phyloP scores from a whole-genome alignment of 345 rosid genomes.

The Arabidopsis suecica region DNA sequence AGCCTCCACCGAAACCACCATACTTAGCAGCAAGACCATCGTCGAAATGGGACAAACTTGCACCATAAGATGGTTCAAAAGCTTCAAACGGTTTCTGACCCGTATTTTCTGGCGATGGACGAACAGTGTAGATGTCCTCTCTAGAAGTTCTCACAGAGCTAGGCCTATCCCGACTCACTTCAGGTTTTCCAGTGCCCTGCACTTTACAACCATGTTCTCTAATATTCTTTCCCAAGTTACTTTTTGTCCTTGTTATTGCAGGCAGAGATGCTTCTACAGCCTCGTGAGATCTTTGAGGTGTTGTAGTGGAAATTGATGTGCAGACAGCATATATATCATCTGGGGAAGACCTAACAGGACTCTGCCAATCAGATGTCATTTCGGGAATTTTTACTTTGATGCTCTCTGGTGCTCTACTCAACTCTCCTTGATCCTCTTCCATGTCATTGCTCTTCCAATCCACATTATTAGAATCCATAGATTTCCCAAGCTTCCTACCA shows the following conservation, averaged over 20 bases:
- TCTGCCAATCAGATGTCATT: constrained; percentile 44
- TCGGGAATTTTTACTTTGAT: constrained; percentile 40
- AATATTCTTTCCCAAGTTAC: constrained; percentile 25
- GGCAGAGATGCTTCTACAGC: constrained; percentile 37
- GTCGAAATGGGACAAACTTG: constrained; percentile 32
- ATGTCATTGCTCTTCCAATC: constrained; percentile 25
- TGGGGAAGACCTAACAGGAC: constrained; percentile 42
- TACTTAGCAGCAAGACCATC: constrained; percentile 50
- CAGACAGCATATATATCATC: constrained; percentile 46
- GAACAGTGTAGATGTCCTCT: constrained; percentile 33
- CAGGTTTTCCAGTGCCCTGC: constrained; percentile 30
- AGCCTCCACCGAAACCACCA: constrained; percentile 40
- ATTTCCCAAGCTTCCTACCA: constrained; percentile 43
- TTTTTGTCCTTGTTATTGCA: constrained; percentile 30
- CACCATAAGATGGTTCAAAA: constrained; percentile 47
- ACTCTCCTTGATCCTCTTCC: constrained; percentile 47
- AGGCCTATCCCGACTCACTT: constrained; percentile 29
- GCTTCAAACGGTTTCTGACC: constrained; percentile 32
- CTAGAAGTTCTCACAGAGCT: constrained; percentile 36
- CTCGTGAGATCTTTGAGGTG: constrained; percentile 39
- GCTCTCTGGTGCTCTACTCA: constrained; percentile 37
- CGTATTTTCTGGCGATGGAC: constrained; percentile 31
- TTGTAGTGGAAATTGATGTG: constrained; percentile 36
- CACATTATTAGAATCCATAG: constrained; percentile 14
- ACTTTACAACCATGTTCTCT: constrained; percentile 32